Evolutionary conservation across 345 rosid species (phyloP).

Genomic region (Xanthoceras sorbifolium): DNA sequence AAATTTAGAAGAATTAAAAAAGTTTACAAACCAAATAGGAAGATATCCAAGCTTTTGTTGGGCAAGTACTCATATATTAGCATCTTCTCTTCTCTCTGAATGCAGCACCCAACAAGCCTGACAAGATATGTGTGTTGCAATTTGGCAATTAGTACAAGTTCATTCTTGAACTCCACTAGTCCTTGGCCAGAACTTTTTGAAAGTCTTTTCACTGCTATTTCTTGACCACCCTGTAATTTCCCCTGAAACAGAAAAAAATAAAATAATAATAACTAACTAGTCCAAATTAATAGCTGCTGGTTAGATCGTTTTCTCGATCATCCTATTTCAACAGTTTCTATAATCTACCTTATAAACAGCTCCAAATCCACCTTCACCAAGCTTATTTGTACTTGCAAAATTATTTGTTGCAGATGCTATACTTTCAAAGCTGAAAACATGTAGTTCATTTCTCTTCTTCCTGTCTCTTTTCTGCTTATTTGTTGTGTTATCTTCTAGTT

Average conservation of each 20-base stretch:
- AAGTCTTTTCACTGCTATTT: constrained; percentile 16
- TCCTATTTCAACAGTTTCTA: not conserved
- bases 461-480: not conserved
- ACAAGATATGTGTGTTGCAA: constrained; percentile 23
- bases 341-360: constrained; percentile 24
- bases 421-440: constrained; percentile 26
- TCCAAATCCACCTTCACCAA: constrained; percentile 35
- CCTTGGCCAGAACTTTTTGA: constrained; percentile 13
- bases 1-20: not conserved
- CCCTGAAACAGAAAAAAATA: no score
- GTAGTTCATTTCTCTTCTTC: constrained; percentile 10
- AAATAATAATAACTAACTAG: not conserved
- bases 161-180: constrained; percentile 19
- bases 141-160: constrained; percentile 11
- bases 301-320: not conserved
- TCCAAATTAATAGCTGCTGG: not conserved
- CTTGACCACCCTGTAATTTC: not conserved
- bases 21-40: constrained; percentile 7
- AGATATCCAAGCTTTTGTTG: constrained; percentile 10
- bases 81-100: constrained; percentile 15
- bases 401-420: constrained; percentile 22
- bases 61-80: constrained; percentile 9
- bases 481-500: not conserved
- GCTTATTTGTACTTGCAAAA: constrained; percentile 23
- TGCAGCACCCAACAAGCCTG: constrained; percentile 9